Percentiles rank a stretch among this genome's conserved stretches.
phyloP scores from a whole-genome alignment of 2,329 filamentous ascomycete species.

The Huntiella savannae region DNA sequence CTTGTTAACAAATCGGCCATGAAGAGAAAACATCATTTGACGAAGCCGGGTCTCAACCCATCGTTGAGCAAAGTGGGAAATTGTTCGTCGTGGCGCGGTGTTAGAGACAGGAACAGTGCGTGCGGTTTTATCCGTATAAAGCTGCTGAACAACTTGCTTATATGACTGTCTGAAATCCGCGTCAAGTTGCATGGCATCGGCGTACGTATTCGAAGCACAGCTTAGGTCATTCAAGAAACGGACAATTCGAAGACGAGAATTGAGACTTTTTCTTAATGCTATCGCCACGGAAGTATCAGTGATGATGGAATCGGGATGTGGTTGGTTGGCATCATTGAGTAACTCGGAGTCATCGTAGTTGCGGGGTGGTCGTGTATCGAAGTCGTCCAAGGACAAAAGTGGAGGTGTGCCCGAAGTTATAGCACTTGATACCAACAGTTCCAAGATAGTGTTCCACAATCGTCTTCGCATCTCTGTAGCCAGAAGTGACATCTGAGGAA shows the following conservation, averaged over 20 bases:
- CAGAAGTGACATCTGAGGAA: slow-evolving; percentile 19
- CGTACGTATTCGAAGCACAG: slow-evolving; percentile 20
- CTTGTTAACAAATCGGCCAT: slow-evolving; percentile 29
- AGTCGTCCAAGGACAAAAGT: slow-evolving; percentile 25
- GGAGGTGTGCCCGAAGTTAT: slow-evolving; percentile 27
- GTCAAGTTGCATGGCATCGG: slow-evolving; percentile 26
- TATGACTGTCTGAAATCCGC: slow-evolving; percentile 24
- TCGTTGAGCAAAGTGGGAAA: slow-evolving; percentile 21
- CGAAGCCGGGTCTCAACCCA: slow-evolving; percentile 31
- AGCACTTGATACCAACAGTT: slow-evolving; percentile 27
- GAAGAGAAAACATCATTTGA: slow-evolving; percentile 35
- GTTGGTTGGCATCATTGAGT: slow-evolving; percentile 6
- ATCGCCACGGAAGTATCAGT: slow-evolving; percentile 24
- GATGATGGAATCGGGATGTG: slow-evolving; percentile 19
- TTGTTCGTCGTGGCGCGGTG: slow-evolving; percentile 5
- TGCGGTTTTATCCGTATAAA: slow-evolving; percentile 15
- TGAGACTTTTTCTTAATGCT: slow-evolving; percentile 25
- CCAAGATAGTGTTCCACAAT: slow-evolving; percentile 33
- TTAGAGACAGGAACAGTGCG: slow-evolving; percentile 13
- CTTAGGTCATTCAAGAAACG: slow-evolving; percentile 26
- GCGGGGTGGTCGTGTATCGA: slow-evolving; percentile 27
- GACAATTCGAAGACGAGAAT: slow-evolving; percentile 23
- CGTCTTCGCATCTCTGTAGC: slow-evolving; percentile 29
- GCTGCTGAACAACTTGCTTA: slow-evolving; percentile 19
- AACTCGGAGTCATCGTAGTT: slow-evolving; percentile 33